phyloP scores from a whole-genome alignment of 306 rosid genomes.

The Inga leiocalycina region DNA sequence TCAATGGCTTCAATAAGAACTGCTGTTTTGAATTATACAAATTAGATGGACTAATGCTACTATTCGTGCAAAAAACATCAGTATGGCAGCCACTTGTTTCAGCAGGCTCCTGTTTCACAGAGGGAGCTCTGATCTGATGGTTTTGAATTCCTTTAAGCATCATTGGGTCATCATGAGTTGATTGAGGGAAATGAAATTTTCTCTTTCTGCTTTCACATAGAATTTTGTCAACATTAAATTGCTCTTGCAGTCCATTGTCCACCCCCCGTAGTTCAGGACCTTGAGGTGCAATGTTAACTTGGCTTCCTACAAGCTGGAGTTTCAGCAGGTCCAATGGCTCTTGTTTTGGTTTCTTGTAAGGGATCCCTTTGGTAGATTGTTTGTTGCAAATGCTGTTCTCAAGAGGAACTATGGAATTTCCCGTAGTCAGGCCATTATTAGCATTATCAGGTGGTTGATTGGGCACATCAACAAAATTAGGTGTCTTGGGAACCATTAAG shows the following conservation, averaged over 20 bases:
- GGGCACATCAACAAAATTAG: neutral
- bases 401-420: constrained; percentile 1
- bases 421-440: neutral
- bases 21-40: constrained; percentile 12
- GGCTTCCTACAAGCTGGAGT: constrained; percentile 28
- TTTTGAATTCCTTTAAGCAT: constrained; percentile 9
- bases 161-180: constrained; percentile 8
- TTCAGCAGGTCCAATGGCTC: constrained; percentile 34
- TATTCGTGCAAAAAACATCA: constrained; percentile 14
- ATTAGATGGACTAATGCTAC: constrained; percentile 5
- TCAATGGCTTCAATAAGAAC: neutral
- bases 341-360: constrained; percentile 34
- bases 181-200: constrained; percentile 13
- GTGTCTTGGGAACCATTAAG: constrained; percentile 1
- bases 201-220: constrained; percentile 20
- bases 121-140: constrained; percentile 21
- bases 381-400: constrained; percentile 9
- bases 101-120: constrained; percentile 36
- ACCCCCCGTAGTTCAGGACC: constrained; percentile 29
- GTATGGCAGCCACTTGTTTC: constrained; percentile 15
- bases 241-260: constrained; percentile 12
- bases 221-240: constrained; percentile 21
- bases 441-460: neutral
- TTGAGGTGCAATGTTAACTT: constrained; percentile 20
- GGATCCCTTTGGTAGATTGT: constrained; percentile 17